Conservation (phyloP, 2,329 filamentous ascomycete genomes). For the Tolypocladium album region DNA sequence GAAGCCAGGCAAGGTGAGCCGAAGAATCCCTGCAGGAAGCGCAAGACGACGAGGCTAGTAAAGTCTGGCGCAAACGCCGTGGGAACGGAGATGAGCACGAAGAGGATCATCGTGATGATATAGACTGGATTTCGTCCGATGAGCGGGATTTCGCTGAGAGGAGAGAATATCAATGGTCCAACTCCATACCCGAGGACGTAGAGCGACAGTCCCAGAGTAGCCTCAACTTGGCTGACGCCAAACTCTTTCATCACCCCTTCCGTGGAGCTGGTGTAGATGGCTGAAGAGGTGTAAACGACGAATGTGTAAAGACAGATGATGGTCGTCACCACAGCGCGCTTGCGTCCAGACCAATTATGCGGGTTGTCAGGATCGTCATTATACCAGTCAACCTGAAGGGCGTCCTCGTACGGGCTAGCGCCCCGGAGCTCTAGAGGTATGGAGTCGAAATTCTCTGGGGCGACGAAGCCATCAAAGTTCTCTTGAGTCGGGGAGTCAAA, state of each 20-base stretch:
- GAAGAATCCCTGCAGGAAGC: slow-evolving; percentile 57
- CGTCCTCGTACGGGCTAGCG: slow-evolving; percentile 30
- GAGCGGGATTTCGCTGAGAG: slow-evolving; percentile 53
- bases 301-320: slow-evolving; percentile 48
- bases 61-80: slow-evolving; percentile 54
- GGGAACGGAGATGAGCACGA: slow-evolving; percentile 55
- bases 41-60: slow-evolving; percentile 49
- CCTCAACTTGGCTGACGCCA: slow-evolving; percentile 37
- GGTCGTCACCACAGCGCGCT: slow-evolving; percentile 28
- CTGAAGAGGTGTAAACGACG: slow-evolving; percentile 40
- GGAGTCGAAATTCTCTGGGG: slow-evolving; percentile 20
- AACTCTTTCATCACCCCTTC: slow-evolving; percentile 41
- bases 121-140: slow-evolving; percentile 61
- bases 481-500: not conserved
- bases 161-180: slow-evolving; percentile 55
- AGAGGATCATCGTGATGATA: slow-evolving; percentile 55
- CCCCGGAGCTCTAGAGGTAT: slow-evolving; percentile 36
- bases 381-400: slow-evolving; percentile 42
- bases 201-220: slow-evolving; percentile 47
- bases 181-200: slow-evolving; percentile 55
- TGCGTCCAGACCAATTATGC: slow-evolving; percentile 41
- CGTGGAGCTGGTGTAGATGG: slow-evolving; percentile 36
- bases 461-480: not conserved
- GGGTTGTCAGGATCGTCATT: slow-evolving; percentile 45
- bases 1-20: slow-evolving; percentile 55